Evolutionary conservation across 2,329 filamentous ascomycete genomes (phyloP), one percentile per base, ranked within the genome.

Genomic region (Apiospora kogelbergensis): DNA sequence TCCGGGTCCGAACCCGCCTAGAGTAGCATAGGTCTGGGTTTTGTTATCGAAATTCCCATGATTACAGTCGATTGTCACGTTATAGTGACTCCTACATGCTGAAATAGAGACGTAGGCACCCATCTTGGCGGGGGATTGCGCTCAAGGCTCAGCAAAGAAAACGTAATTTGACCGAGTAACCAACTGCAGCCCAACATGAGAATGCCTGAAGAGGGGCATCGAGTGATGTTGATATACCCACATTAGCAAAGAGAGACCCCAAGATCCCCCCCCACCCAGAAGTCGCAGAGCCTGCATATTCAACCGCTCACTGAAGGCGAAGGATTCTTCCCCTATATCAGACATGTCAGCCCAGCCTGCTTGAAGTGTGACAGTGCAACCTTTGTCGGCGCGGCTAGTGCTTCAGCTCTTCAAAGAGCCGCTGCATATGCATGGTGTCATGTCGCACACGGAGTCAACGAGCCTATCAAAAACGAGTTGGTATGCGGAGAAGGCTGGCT

Each of bases 61-160:
- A 1, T 40, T 22, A 45, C 73, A 76, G 60, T 76, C 66, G 2
- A 71, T 37, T 1, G 70, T 71, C 46, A 73, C 60, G 24, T 72
- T 72, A 53, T 73, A 74, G 22, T 70, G 46, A 24, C 70, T 26
- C 44, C 69, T 24, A 60, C 74, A 76, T 6, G 72, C 42, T 4
- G 42, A n/a, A 26, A 73, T 67, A 6, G 74, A 76, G 17, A 74
- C 69, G 46, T 70, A 73, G 2, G 74, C 70, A 40, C 73, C 74
- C 74, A 76, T 60, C 13, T 13, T 60, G 26, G 7, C 6, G 22
- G 2, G 17, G n/a, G 26, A 11, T n/a, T n/a, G n/a, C 24, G 9
- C 4, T 15, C 6, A 13, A 3, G 33, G 48, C 10, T 3, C 48
- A 5, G 48, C 48, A 11, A n/a, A 11, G 5, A 30, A 0, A 33